phyloP scores from a whole-genome alignment of 139 green algal genomes.

The Picochlorum sp. region DNA sequence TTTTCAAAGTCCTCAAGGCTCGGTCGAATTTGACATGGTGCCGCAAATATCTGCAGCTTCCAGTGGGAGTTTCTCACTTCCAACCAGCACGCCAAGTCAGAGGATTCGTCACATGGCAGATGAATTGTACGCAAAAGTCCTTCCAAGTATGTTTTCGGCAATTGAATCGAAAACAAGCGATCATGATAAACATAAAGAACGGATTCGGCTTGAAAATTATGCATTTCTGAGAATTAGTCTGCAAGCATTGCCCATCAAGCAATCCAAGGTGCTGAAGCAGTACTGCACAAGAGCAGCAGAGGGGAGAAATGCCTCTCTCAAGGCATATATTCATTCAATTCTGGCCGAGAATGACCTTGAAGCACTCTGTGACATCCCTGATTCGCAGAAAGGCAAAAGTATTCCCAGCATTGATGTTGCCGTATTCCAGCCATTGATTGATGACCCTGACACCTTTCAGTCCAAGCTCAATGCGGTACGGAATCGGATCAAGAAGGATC shows the following conservation, averaged over 20 bases:
- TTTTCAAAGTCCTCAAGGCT: background rate
- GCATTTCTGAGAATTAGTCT: slow-evolving; percentile 14
- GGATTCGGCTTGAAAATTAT: slow-evolving; percentile 45
- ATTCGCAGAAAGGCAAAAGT: no score
- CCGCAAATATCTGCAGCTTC: no score
- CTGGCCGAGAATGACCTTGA: no score
- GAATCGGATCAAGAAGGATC: no score
- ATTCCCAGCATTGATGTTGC: no score
- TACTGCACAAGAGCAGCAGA: background rate
- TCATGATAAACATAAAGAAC: slow-evolving; percentile 39
- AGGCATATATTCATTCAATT: slow-evolving; percentile 18
- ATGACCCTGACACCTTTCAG: no score
- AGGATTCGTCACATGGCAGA: background rate
- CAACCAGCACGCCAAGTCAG: background rate
- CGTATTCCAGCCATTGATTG: no score
- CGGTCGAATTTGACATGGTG: no score
- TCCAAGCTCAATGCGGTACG: no score
- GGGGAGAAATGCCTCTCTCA: slow-evolving; percentile 16
- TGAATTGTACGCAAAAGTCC: slow-evolving; percentile 19
- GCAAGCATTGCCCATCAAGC: slow-evolving; percentile 9
- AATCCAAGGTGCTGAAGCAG: background rate
- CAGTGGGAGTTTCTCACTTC: no score
- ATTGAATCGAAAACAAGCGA: slow-evolving; percentile 28
- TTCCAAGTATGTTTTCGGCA: slow-evolving; percentile 17
- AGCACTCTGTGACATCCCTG: no score